phyloP scores from a whole-genome alignment of 768 basidiomycete species.

The Agrocybe pediades region DNA sequence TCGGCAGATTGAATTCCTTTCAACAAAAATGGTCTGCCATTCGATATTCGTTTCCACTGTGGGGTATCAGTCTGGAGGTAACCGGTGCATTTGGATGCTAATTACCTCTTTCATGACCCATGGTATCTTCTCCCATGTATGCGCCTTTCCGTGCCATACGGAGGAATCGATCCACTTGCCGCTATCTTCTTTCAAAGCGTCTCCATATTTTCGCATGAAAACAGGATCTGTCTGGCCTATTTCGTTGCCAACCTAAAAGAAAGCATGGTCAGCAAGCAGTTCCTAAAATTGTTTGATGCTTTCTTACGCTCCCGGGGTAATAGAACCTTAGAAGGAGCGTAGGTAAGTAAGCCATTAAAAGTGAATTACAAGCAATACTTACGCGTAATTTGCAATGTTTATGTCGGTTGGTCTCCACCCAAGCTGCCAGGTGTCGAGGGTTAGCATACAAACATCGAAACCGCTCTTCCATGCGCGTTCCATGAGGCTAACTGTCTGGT shows the following conservation, averaged over 20 bases:
- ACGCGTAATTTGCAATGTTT: conserved; percentile 51
- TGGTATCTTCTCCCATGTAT: conserved; percentile 52
- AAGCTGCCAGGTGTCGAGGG: conserved; percentile 52
- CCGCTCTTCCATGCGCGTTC: conserved; percentile 47
- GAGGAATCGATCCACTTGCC: conserved; percentile 51
- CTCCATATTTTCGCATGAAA: conserved; percentile 47
- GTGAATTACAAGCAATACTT: conserved; percentile 9
- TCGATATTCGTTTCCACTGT: conserved; percentile 49
- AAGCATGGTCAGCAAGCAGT: not conserved
- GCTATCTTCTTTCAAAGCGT: conserved; percentile 39
- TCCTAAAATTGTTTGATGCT: not conserved
- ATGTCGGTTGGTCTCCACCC: conserved; percentile 52
- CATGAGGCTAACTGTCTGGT: conserved; percentile 45
- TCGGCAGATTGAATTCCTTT: conserved; percentile 53
- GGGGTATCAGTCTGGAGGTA: not conserved
- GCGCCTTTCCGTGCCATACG: conserved; percentile 53
- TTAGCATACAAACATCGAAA: conserved; percentile 47
- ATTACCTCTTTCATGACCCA: conserved; percentile 47
- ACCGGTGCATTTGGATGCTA: not conserved
- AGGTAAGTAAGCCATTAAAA: not conserved
- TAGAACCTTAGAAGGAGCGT: conserved; percentile 32
- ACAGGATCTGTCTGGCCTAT: conserved; percentile 49
- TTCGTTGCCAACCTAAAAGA: conserved; percentile 41
- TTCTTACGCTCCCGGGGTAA: conserved; percentile 33
- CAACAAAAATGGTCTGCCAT: conserved; percentile 51